Evolutionary conservation across 1,139 yeast genomes (phyloP), one percentile per base, ranked within the genome.

Genomic region (Nakaseomyces uthaithaninus): DNA sequence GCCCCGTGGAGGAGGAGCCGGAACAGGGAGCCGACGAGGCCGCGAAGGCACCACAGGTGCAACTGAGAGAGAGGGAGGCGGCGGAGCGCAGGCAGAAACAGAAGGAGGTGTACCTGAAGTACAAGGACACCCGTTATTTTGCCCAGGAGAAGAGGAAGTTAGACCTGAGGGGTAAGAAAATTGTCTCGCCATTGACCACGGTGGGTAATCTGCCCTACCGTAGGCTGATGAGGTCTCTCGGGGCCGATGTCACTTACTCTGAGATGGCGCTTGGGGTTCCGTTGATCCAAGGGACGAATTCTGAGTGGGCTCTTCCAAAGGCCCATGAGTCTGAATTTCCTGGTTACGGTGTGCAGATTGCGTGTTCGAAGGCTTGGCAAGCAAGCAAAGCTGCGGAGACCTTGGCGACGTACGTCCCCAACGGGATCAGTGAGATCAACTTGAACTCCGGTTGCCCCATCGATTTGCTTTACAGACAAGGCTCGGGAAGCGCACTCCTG

Each of bases 381-480:
- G 94, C 94, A 3, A 75, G 91, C 27, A 87, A 85, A 61, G 94
- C 95, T 3, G 80, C 94, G 7, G 96, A 91, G 62, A 78, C 80
- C 4, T 66, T 91, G 20, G 69, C 76, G 12, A 40, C 47, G 3
- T 39, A 48, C 28, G 41, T 50, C 17, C 35, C 35, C 2, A 38
- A 41, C 12, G 48, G 46, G 26, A 75, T 81, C 17, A 75, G 83
- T 25, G 97, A 91, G 59, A 68, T 91, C 49, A 93, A 91, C 59
- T 71, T 91, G 54, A 91, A 91, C 64, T 82, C 95, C 59, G 99
- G 99, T 2, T 91, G 99, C 62, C 99, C 99, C 12, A 91, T 91
- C 52, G 98, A 93, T 60, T 69, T 93, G 51, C 69, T 91, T 19
- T 93, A 80, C 62, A 74, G 91, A 51, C 89, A 84, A 58, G 99